Evolutionary conservation across 495 filamentous ascomycete genomes (phyloP), one percentile per base, ranked within the genome.

Genomic region (Platismatia glauca): DNA sequence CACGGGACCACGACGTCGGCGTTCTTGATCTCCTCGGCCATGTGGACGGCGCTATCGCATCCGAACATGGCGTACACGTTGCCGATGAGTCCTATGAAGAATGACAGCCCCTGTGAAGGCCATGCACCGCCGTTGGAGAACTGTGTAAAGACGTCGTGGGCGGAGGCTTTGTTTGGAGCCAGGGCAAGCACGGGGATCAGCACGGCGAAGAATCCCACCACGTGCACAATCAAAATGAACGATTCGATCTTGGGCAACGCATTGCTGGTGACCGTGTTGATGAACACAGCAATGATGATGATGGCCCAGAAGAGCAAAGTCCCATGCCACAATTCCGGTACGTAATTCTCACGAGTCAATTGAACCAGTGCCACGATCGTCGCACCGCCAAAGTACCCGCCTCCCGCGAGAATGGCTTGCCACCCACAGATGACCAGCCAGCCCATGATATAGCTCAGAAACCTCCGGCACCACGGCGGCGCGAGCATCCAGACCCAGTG

Each of bases 401-500:
- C 70, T 7, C 77, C 72, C 12, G 75, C 76, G 57, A 71, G 71
- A 34, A 73, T 66, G 11, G 73, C 75, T 64, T 77, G 75, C 77
- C 77, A 82, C 48, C 77, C 77, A 37, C 74, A 71, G 0, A 79
- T 68, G 0, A 77, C 73, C 29, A 81, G 60, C 79, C 78, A 81
- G 35, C 76, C 79, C 55, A 77, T 77, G 20, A 81, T 59, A 61
- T 81, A 82, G 53, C 77, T 79, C 24, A 78, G 57, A 48, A 81
- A 73, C 46, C 76, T 75, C 60, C 74, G 71, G 38, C 58, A 59
- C 16, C 61, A 65, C 18, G 56, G 64, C 4, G 79, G 75, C 1
- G 80, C 77, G n/a, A 82, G 68, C 72, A 80, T 79, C 2, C 77
- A 76, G 13, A 74, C 74, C 80, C 79, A 82, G 61, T 82, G 79